Percentiles rank a stretch among this genome's conserved stretches.
phyloP scores from a whole-genome alignment of 129 eudicot species.

The Ambrosia artemisiifolia region DNA sequence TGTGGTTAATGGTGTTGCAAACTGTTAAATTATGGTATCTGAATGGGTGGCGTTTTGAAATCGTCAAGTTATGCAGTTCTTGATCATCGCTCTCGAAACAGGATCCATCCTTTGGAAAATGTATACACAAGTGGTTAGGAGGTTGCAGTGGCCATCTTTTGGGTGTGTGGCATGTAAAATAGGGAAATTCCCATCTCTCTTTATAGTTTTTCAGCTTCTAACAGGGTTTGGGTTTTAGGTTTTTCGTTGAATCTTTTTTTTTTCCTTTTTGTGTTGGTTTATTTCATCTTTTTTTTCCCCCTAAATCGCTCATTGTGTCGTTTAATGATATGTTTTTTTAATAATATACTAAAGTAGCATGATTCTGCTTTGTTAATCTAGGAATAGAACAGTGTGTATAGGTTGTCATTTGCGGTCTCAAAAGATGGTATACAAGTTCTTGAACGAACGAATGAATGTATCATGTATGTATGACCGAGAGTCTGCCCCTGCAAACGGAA shows the following conservation, averaged over 20 bases:
- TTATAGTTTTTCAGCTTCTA: slow-evolving; percentile 23
- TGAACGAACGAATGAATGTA: too few species aligned
- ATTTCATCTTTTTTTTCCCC: background rate
- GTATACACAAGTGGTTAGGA: slow-evolving; percentile 11
- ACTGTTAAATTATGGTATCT: slow-evolving; percentile 28
- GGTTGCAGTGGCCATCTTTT: slow-evolving; percentile 22
- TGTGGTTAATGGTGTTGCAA: slow-evolving; percentile 44
- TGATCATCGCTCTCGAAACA: slow-evolving; percentile 8
- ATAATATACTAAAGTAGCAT: background rate
- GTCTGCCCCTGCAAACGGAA: too few species aligned
- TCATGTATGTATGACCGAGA: too few species aligned
- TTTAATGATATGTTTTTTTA: background rate
- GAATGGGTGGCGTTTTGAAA: background rate
- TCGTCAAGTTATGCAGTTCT: background rate
- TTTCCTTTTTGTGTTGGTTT: slow-evolving; percentile 5
- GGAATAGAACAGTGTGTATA: too few species aligned
- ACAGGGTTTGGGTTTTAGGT: slow-evolving; percentile 27
- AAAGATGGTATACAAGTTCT: too few species aligned
- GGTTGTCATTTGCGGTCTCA: too few species aligned
- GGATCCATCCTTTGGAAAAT: slow-evolving; percentile 17
- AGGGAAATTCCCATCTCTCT: slow-evolving; percentile 10
- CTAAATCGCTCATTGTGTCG: slow-evolving; percentile 2
- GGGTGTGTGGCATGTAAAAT: slow-evolving; percentile 4
- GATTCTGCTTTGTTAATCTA: slow-evolving; percentile 16
- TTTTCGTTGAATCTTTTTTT: slow-evolving; percentile 11